Evolutionary conservation across 2,329 filamentous ascomycete species (phyloP).

Genomic region (Cladophialophora immunda): DNA sequence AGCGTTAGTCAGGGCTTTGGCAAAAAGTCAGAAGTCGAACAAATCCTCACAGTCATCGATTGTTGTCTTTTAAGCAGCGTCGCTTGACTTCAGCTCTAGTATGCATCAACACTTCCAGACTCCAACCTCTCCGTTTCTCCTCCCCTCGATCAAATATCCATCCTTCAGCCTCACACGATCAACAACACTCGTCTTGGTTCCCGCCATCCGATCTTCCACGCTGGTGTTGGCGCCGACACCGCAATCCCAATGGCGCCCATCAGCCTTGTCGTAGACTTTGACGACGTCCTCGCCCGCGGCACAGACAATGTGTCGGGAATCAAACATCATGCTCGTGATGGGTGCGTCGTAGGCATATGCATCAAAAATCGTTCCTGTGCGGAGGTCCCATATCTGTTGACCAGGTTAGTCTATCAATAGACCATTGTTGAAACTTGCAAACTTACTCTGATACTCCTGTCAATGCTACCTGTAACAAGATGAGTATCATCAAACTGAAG

Average conservation of each 20-base stretch:
- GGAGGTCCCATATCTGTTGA: constrained; percentile 96
- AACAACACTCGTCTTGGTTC: constrained; percentile 72
- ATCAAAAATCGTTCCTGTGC: constrained; percentile 93
- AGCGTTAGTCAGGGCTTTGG: not conserved
- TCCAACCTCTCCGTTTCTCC: constrained; percentile 85
- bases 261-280: constrained; percentile 98
- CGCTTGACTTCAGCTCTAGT: not conserved
- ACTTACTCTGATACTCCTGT: constrained; percentile 91
- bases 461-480: constrained; percentile 89
- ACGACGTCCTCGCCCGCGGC: constrained; percentile 92
- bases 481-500: constrained; percentile 97
- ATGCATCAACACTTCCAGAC: constrained; percentile 80
- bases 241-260: constrained; percentile 95
- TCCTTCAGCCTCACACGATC: constrained; percentile 91
- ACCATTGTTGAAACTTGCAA: constrained; percentile 24
- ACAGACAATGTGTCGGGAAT: constrained; percentile 84
- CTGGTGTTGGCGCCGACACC: constrained; percentile 74
- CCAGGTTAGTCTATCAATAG: constrained; percentile 39
- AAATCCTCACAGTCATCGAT: not conserved
- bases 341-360: constrained; percentile 94
- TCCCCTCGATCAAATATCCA: constrained; percentile 90
- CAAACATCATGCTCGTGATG: constrained; percentile 97
- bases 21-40: not conserved
- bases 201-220: constrained; percentile 67
- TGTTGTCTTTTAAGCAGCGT: not conserved